Evolutionary conservation across 805 yeast species (phyloP).

Genomic region (Geotrichum ghanense): DNA sequence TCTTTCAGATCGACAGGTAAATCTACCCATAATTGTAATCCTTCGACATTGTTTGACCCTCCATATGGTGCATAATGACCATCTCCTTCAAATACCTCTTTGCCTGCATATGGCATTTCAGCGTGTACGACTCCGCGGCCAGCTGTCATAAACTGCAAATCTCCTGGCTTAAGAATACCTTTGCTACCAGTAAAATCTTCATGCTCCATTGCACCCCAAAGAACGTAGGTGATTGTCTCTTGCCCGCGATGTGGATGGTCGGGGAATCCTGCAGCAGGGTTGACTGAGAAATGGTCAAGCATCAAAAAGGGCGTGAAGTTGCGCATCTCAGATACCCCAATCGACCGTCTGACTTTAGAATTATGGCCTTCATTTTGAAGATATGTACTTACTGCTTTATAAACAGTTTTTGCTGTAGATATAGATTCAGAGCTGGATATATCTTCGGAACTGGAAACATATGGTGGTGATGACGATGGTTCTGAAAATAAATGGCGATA

Average conservation of each 20-base stretch:
- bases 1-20: constrained; percentile 54
- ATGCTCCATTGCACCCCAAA: constrained; percentile 61
- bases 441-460: too few species aligned
- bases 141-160: constrained; percentile 89
- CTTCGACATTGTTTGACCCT: constrained; percentile 34
- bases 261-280: constrained; percentile 54
- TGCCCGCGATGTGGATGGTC: constrained; percentile 80
- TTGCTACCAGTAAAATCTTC: constrained; percentile 81
- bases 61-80: too few species aligned
- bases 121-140: constrained; percentile 80
- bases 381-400: constrained; percentile 42
- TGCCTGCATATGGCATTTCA: constrained; percentile 63
- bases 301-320: constrained; percentile 74
- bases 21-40: constrained; percentile 86
- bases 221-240: constrained; percentile 63
- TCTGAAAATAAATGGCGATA: too few species aligned
- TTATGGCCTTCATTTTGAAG: constrained; percentile 82
- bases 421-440: too few species aligned
- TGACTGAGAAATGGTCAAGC: constrained; percentile 66
- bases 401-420: constrained; percentile 30
- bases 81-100: too few species aligned
- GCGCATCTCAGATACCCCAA: constrained; percentile 56
- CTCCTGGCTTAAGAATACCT: constrained; percentile 71
- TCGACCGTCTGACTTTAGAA: constrained; percentile 69
- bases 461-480: too few species aligned